Conservation (phyloP, 176 grass and related monocot species). For the Carex kokanica region DNA sequence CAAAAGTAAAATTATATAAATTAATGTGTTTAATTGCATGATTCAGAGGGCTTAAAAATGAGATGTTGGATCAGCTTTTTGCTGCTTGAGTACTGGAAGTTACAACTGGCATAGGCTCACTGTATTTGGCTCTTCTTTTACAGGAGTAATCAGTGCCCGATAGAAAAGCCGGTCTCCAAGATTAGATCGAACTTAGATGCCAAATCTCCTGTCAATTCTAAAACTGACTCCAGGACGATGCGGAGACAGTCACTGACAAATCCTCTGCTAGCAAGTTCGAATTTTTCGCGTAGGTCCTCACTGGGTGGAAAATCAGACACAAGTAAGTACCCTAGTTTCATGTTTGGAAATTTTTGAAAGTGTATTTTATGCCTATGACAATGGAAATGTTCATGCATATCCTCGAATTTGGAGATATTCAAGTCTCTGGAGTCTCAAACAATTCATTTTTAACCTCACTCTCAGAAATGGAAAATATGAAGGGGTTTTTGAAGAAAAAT, state of each 20-base stretch:
- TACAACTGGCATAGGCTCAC: neutral
- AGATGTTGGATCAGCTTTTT: neutral
- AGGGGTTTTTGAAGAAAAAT: too few relatives aligned
- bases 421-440: neutral
- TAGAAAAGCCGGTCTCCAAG: constrained; percentile 45
- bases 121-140: constrained; percentile 29
- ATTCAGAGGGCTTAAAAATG: neutral
- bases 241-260: constrained; percentile 69
- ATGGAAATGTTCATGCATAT: neutral
- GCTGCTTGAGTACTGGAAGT: neutral
- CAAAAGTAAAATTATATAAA: neutral
- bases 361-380: neutral
- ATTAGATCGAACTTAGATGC: constrained; percentile 12
- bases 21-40: neutral
- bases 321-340: neutral
- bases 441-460: too few relatives aligned
- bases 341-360: neutral
- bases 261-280: constrained; percentile 32
- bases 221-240: constrained; percentile 38
- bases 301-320: constrained; percentile 49
- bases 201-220: constrained; percentile 33
- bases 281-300: constrained; percentile 69
- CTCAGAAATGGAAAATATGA: too few relatives aligned
- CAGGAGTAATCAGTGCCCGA: constrained; percentile 45
- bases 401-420: neutral